A percentile compares a stretch with the other conserved stretches of the same genome.
phyloP scores from a whole-genome alignment of 768 basidiomycete species.

The Lentinula lateritia region DNA sequence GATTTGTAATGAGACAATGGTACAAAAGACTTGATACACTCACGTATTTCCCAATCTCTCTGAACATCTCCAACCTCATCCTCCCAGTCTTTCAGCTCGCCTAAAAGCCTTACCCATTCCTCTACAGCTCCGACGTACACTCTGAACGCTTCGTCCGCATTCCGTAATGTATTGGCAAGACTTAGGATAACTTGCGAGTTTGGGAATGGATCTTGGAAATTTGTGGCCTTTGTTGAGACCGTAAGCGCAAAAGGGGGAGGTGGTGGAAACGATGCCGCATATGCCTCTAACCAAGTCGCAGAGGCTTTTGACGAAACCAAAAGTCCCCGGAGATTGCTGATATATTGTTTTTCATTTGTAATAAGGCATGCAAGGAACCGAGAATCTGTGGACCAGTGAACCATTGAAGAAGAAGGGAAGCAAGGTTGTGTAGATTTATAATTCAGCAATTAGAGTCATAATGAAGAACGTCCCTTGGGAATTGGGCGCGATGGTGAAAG shows the following conservation, averaged over 20 bases:
- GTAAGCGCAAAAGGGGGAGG: no score
- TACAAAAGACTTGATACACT: constrained; percentile 20
- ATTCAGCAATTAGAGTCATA: no score
- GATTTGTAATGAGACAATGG: background rate
- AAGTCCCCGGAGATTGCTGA: constrained; percentile 51
- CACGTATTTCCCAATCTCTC: constrained; percentile 77
- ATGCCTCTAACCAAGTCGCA: constrained; percentile 63
- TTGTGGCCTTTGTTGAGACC: no score
- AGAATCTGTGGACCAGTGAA: constrained; percentile 69
- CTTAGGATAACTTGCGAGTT: constrained; percentile 48
- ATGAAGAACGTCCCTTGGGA: no score
- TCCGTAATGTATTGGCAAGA: constrained; percentile 52
- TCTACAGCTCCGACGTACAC: constrained; percentile 58
- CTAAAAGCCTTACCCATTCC: constrained; percentile 58
- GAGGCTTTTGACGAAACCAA: constrained; percentile 57
- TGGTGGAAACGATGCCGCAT: constrained; percentile 61
- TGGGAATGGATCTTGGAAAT: constrained; percentile 12
- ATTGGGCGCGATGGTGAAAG: no score
- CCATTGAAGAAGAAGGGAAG: constrained; percentile 38
- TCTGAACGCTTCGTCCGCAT: constrained; percentile 64
- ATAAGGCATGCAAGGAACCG: constrained; percentile 67
- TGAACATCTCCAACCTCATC: constrained; percentile 68
- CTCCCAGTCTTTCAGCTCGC: constrained; percentile 57
- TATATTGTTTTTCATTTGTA: constrained; percentile 65
- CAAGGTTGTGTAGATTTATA: background rate